These are phyloP conservation scores for Hyphopichia fennica DNA, from an alignment of 1,139 yeast species.

Conservation along the genomic window DNA sequence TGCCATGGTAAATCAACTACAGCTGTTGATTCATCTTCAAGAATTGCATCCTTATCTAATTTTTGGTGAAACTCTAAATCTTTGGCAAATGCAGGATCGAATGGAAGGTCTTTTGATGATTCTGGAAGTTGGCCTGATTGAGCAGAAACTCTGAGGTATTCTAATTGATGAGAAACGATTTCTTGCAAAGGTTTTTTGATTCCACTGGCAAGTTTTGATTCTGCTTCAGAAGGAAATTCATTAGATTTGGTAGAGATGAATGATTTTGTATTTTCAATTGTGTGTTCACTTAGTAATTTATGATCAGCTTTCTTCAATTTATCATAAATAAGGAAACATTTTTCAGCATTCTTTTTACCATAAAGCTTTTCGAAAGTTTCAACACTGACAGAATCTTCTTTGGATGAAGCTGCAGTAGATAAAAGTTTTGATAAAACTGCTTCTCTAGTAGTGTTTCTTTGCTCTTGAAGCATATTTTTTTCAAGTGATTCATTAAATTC, in stretches of 20 bases:
- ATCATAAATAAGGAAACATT: slow-evolving; percentile 32
- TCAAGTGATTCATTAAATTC: slow-evolving; percentile 28
- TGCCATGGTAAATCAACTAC: slow-evolving; percentile 71
- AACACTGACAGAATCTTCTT: slow-evolving; percentile 22
- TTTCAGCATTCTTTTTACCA: slow-evolving; percentile 25
- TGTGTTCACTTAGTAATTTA: slow-evolving; percentile 20
- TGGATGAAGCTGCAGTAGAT: slow-evolving; percentile 24
- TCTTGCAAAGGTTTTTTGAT: slow-evolving; percentile 58
- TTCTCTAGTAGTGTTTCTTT: slow-evolving; percentile 44
- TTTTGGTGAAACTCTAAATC: slow-evolving; percentile 48
- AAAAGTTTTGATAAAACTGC: slow-evolving; percentile 46
- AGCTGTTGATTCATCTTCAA: slow-evolving; percentile 56
- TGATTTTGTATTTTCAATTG: slow-evolving; percentile 17
- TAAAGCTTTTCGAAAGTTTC: slow-evolving; percentile 19
- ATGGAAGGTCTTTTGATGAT: slow-evolving; percentile 35
- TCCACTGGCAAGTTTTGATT: slow-evolving; percentile 41
- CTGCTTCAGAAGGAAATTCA: slow-evolving; percentile 34
- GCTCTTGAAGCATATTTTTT: slow-evolving; percentile 35
- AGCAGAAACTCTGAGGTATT: slow-evolving; percentile 45
- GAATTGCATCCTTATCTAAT: slow-evolving; percentile 52
- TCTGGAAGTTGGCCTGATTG: slow-evolving; percentile 27
- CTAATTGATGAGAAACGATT: slow-evolving; percentile 50
- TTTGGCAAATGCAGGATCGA: slow-evolving; percentile 58
- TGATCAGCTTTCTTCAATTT: slow-evolving; percentile 29
- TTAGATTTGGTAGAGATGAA: slow-evolving; percentile 37